phyloP scores from a whole-genome alignment of 1,284 basidiomycete genomes.

The Puccinia horiana region DNA sequence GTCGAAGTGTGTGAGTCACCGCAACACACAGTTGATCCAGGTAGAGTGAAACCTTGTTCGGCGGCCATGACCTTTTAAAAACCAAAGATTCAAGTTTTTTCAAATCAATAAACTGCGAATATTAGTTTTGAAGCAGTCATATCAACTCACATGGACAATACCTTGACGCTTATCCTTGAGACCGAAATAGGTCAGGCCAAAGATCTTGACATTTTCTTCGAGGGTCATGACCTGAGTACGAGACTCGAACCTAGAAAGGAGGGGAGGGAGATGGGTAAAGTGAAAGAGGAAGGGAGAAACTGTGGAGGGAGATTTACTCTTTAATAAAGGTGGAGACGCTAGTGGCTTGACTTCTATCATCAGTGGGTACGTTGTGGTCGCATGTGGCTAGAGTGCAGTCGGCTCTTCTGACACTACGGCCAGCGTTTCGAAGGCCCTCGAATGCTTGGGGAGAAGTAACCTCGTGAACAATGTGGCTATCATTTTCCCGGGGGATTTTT shows the following conservation, averaged over 20 bases:
- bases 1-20: constrained; percentile 88
- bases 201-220: constrained; percentile 92
- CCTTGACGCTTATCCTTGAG: constrained; percentile 87
- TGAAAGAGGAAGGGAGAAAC: neutral
- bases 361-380: constrained; percentile 83
- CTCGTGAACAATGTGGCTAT: constrained; percentile 88
- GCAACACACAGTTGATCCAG: constrained; percentile 92
- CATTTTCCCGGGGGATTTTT: constrained; percentile 26
- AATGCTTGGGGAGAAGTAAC: constrained; percentile 96
- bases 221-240: constrained; percentile 85
- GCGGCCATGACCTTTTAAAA: constrained; percentile 73
- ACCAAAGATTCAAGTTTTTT: neutral
- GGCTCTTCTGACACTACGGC: constrained; percentile 77
- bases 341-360: constrained; percentile 46
- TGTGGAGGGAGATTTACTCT: constrained; percentile 19
- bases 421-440: constrained; percentile 82
- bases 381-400: constrained; percentile 94
- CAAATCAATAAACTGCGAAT: no score
- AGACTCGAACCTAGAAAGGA: constrained; percentile 67
- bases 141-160: constrained; percentile 55
- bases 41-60: constrained; percentile 90
- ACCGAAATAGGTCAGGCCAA: constrained; percentile 92
- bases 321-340: constrained; percentile 46
- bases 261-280: neutral
- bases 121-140: neutral